Percentiles rank a stretch among this genome's conserved stretches.
These are phyloP conservation scores for Sphagnurus paluster DNA, from an alignment of 1,284 basidiomycete genomes.

Conservation along the genomic window DNA sequence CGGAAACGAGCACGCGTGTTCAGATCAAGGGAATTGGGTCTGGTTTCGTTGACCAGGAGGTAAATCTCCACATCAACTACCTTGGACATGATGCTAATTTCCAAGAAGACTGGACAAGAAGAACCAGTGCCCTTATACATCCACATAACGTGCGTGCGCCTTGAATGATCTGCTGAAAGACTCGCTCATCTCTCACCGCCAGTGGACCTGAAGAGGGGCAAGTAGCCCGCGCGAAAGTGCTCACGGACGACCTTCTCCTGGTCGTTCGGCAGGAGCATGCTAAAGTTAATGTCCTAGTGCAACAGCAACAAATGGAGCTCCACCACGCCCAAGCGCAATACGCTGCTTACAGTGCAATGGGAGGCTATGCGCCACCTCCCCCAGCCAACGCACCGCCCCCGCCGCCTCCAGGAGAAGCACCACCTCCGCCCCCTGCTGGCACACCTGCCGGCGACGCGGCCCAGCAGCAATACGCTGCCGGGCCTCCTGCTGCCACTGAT, in stretches of 20 bases:
- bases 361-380: slow-evolving; percentile 61
- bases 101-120: slow-evolving; percentile 51
- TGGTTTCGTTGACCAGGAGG: slow-evolving; percentile 95
- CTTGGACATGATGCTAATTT: background rate
- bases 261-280: slow-evolving; percentile 86
- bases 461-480: slow-evolving; percentile 24
- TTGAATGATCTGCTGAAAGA: too few relatives aligned
- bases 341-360: slow-evolving; percentile 66
- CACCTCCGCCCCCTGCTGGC: slow-evolving; percentile 52
- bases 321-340: slow-evolving; percentile 80
- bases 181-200: slow-evolving; percentile 10
- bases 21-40: slow-evolving; percentile 97
- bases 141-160: slow-evolving; percentile 76
- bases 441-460: slow-evolving; percentile 49
- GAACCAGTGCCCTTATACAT: slow-evolving; percentile 81
- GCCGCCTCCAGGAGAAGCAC: slow-evolving; percentile 45
- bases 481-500: slow-evolving; percentile 43
- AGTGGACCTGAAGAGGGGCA: slow-evolving; percentile 90
- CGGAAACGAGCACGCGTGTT: slow-evolving; percentile 95
- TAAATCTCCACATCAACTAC: slow-evolving; percentile 50
- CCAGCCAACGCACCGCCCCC: slow-evolving; percentile 58
- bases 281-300: slow-evolving; percentile 65
- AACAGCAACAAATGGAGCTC: slow-evolving; percentile 79
- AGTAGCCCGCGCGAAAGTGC: slow-evolving; percentile 82
- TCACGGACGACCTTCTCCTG: slow-evolving; percentile 87